Percentiles rank a stretch among this genome's conserved stretches.
phyloP scores from a whole-genome alignment of 306 rosid genomes.

The Castanopsis chinensis region DNA sequence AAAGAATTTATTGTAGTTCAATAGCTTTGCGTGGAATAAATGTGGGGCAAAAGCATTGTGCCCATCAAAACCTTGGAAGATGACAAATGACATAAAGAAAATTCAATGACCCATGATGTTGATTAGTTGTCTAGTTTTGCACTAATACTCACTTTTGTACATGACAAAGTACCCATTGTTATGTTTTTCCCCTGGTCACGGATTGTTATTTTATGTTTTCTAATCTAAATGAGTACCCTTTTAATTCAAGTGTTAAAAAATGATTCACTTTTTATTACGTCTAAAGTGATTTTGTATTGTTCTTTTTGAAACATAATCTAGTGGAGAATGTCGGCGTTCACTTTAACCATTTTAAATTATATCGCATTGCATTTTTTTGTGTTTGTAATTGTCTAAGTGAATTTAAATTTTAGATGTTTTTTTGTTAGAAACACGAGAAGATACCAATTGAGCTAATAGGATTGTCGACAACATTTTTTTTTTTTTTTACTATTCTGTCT shows the following conservation, averaged over 20 bases:
- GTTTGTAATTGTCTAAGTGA: no score
- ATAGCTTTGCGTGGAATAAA: neutral
- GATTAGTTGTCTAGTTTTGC: conserved; percentile 23
- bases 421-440: no score
- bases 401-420: no score
- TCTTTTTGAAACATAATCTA: neutral
- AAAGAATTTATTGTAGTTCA: conserved; percentile 2
- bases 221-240: conserved; percentile 1
- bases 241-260: conserved; percentile 6
- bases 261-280: conserved; percentile 9
- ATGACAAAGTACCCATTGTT: conserved; percentile 37
- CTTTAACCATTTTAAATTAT: neutral
- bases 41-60: conserved; percentile 10
- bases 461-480: no score
- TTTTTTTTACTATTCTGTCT: no score
- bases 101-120: conserved; percentile 29
- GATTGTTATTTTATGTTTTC: conserved; percentile 18
- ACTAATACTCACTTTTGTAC: conserved; percentile 11
- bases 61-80: conserved; percentile 13
- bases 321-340: conserved; percentile 12
- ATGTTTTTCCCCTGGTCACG: conserved; percentile 25
- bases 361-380: no score
- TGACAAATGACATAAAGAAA: conserved; percentile 28
- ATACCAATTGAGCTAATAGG: no score
- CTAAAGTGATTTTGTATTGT: conserved; percentile 8